Base-by-base conservation (phyloP, 2,329 filamentous ascomycete genomes). In the Sphaerostilbella broomeana region DNA sequence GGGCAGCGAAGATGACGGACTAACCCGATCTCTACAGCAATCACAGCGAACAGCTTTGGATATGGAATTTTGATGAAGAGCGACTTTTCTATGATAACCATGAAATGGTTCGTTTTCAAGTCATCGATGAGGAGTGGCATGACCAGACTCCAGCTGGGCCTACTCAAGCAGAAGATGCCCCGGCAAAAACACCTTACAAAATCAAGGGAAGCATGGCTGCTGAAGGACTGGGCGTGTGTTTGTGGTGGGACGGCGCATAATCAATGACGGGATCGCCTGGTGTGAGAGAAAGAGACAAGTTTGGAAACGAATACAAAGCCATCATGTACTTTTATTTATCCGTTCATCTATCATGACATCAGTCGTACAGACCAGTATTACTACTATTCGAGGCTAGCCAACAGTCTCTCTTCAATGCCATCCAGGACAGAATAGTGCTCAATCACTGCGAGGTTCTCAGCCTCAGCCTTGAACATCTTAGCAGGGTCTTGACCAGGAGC, bases 341-440 rank as follows among this genome's bases (percentile, higher is more conserved):
- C 35, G 28, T 44, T 31, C 37, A 31, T 41, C 15, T 44, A 34
- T 21, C 24, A n/a, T n/a, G n/a, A n/a, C n/a, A n/a, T n/a, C n/a
- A n/a, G n/a, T n/a, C n/a, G n/a, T n/a, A n/a, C n/a, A n/a, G n/a
- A n/a, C n/a, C n/a, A n/a, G 52, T 56, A 50, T 59, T 58, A 58
- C 50, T 61, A 64, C 49, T 51, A 57, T 47, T 58, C 60, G 55
- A 63, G 61, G 63, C 65, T 65, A 57, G 72, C 72, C 54, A 97
- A 67, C 43, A 98, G 68, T 57, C 92, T 79, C 56, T 88, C 77
- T 68, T 95, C 89, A 42, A 95, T 82, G 13, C 84, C 84, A 53
- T 94, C 86, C 43, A 97, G 68, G 47, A 95, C 86, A 54, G 86
- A 95, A 59, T 87, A 85, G 63, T 97, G 90, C 60, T 95, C 89